Base-by-base conservation (phyloP, 1,284 basidiomycete species). In the Sutorius eximius region DNA sequence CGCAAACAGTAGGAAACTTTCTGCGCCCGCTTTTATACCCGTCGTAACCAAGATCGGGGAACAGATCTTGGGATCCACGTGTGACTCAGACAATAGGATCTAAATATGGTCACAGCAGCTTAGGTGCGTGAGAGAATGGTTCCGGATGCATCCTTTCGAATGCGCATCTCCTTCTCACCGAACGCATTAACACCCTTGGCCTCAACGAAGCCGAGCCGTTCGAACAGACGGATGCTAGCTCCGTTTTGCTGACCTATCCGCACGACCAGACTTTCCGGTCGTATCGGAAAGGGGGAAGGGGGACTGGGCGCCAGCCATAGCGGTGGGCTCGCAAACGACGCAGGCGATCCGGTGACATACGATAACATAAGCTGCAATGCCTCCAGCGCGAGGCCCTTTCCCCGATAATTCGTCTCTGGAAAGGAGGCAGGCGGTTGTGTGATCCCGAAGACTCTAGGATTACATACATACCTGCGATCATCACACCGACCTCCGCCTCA, bases 401-500 rank as follows among this genome's bases (percentile, higher is more conserved):
- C 78, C 33, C 83, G 77, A 66, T 80, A 87, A 0, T 67, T 69
- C 18, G 75, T 74, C 57, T 91, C 89, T 89, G 69, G n/a, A 24
- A 27, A 20, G 15, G 30, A 46, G 5, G 20, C 30, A 24, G 30
- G 29, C 30, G 32, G 34, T 41, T 48, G 43, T 27, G 46, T 24
- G 43, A 56, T 45, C 38, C 40, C 18, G 27, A 45, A 34, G 41
- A 58, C 42, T 52, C 22, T 8, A 10, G 1, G 18, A 41, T 22
- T 3, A 58, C 77, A 52, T 57, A 82, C 87, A 52, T 57, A 82
- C 87, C 83, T 49, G 91, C 90, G 61, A 96, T 88, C 93, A 95
- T 96, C 58, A 95, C 85, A 64, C 95, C 92, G 20, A 83, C 74
- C 59, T 82, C 82, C 3, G 75, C 80, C 57, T 82, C 80, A 58